Base-by-base conservation (phyloP, 2,329 filamentous ascomycete genomes). In the Tolypocladium endophyticum region DNA sequence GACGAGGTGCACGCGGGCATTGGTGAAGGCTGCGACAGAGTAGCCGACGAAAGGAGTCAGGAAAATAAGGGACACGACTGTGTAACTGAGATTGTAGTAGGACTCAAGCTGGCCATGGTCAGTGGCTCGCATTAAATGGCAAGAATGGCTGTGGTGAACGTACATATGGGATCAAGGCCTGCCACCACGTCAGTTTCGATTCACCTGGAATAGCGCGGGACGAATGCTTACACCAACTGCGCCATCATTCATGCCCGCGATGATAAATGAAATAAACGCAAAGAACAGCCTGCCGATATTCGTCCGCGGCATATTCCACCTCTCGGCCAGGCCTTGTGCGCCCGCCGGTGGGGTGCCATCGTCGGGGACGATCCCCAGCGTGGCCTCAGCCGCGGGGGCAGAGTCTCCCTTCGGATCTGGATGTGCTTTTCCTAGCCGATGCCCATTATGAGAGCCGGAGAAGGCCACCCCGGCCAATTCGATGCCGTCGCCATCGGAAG, bases 11-110 rank as follows among this genome's bases (percentile, higher is more conserved):
- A 88, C 79, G 2, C 71, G 69, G 60, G 84, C 85, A 68, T 87
- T 88, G 36, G 81, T 73, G 4, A 87, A 72, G 0, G 86, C 84
- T 0, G 85, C 83, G 6, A 81, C 66, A 1, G 80, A 82, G 72
- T 88, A 89, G 30, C 86, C 86, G 1, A 79, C 74, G 28, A 88
- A 81, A 0, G 85, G 86, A 0, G 84, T 83, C 2, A 89, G 73
- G 69, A 87, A 88, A 55, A 87, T 76, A 5, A 87, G 75, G 0
- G 85, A 86, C 0, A 87, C 79, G 53, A 86, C 69, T 0, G 83
- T 79, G 67, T 87, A 87, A 35, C 73, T 79, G 12, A 87, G 74
- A 30, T 77, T 62, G 68, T 87, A 87, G 72, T 86, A 86, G 20
- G 71, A 71, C 75, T 87, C 83, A 7, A 87, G 76, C 81, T 84